Base-by-base conservation (phyloP, 768 basidiomycete genomes). In the Boletus huronensis region DNA sequence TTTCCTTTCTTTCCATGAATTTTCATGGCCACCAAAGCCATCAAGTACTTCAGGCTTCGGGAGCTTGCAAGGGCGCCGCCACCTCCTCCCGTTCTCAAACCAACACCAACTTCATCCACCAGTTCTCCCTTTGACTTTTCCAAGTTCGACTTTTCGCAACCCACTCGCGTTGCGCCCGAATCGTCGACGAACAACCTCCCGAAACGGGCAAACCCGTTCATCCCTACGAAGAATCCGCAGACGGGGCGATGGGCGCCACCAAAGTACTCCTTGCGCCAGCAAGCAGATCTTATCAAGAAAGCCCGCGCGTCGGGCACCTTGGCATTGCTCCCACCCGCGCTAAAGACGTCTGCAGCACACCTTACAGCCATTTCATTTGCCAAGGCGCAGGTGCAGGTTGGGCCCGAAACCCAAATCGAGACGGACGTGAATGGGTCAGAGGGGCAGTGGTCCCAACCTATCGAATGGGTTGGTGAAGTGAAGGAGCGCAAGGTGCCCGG, bases 261-360 rank as follows among this genome's bases (percentile, higher is more conserved):
- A 11, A 81, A 79, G 56, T 85, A 87, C 61, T 92, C 90, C 5
- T 70, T 87, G 25, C 82, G 91, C 19, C 81, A 82, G 32, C 90
- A 93, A 68, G 88, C 87, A 11, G 87, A 88, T 39, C 76, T 93
- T 34, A 74, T 92, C 45, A 92, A 90, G 73, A 78, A 77, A 48
- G 91, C 91, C 4, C 80, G 80, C 55, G 71, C 70, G 23, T 72
- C 74, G 21, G 79, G 77, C 32, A 75, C 75, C 38, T 65, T 86
- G 41, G 77, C 83, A 36, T 69, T 88, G 7, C 75, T 93, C 5
- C 90, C 90, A 0, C 80, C 84, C 1, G 80, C 90, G 2, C 82
- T 81, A 1, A 91, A 91, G 74, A 68, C 78, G 40, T 58, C 59
- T 16, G 55, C 56, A 3, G 55, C 59, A 42, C 66, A 70, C 49